Evolutionary conservation across 306 rosid genomes (phyloP).

Genomic region (Fagus sylvatica): DNA sequence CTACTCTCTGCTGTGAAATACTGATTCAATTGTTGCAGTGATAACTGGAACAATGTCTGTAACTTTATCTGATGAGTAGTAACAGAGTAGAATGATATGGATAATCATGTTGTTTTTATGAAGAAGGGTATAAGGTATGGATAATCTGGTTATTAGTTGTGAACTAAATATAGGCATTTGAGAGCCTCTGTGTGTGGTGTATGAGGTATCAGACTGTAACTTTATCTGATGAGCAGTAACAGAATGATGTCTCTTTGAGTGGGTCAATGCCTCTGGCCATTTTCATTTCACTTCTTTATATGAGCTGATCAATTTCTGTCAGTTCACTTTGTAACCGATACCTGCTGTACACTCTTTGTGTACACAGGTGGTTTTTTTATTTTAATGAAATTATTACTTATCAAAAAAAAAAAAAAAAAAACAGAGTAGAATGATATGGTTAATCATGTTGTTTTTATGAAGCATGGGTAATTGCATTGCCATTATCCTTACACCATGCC

Average conservation of each 20-base stretch:
- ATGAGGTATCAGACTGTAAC: neutral
- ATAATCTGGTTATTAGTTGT: neutral
- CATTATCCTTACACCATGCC: neutral
- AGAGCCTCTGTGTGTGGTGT: neutral
- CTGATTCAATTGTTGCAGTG: neutral
- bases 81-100: neutral
- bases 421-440: neutral
- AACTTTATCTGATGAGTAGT: neutral
- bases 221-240: neutral
- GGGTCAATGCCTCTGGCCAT: no score
- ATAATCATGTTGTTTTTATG: neutral
- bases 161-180: neutral
- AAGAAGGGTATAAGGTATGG: neutral
- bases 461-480: neutral
- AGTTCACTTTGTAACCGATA: no score
- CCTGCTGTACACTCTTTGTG: no score
- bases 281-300: no score
- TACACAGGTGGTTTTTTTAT: no score
- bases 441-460: neutral
- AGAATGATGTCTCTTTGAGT: no score
- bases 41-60: neutral
- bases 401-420: no score
- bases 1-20: neutral
- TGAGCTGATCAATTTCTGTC: no score
- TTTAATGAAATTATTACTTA: no score